A percentile compares a stretch with the other conserved stretches of the same genome.
Conservation (phyloP, 306 rosid genomes). For the Corylus heterophylla region DNA sequence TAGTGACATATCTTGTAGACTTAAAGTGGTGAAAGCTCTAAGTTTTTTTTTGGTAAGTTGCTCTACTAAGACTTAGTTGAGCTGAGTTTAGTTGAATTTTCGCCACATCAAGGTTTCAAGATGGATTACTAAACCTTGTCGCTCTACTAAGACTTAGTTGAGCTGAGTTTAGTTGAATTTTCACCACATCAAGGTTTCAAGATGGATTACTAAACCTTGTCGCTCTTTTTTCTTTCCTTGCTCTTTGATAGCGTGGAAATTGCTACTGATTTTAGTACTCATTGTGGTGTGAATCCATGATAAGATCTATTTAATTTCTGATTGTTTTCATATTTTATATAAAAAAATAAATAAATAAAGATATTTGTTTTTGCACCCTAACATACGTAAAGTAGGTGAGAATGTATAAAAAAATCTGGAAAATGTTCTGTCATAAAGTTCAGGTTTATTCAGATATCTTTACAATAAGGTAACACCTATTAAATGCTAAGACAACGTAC, state of each 20-base stretch:
- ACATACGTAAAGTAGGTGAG: constrained; percentile 41
- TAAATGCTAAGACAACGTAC: not conserved
- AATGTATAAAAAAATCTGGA: constrained; percentile 38
- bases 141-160: no score
- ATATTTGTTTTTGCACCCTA: constrained; percentile 17
- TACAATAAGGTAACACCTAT: constrained; percentile 13
- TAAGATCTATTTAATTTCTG: not conserved
- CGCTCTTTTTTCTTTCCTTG: no score
- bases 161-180: no score
- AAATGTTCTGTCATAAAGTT: constrained; percentile 40
- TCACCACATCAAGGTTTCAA: no score
- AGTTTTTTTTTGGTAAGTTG: no score
- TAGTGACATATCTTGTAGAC: not conserved
- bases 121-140: not conserved
- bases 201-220: no score
- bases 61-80: not conserved
- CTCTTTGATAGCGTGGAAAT: not conserved
- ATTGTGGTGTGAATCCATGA: not conserved
- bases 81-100: not conserved
- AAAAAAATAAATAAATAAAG: no score
- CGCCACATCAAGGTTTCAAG: not conserved
- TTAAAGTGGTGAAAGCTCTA: not conserved
- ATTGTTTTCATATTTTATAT: not conserved
- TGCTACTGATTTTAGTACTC: not conserved
- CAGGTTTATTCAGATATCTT: constrained; percentile 40